A percentile compares a stretch with the other conserved stretches of the same genome.
These are phyloP conservation scores for Baorangia bicolor DNA, from an alignment of 768 basidiomycete species.

Conservation along the genomic window DNA sequence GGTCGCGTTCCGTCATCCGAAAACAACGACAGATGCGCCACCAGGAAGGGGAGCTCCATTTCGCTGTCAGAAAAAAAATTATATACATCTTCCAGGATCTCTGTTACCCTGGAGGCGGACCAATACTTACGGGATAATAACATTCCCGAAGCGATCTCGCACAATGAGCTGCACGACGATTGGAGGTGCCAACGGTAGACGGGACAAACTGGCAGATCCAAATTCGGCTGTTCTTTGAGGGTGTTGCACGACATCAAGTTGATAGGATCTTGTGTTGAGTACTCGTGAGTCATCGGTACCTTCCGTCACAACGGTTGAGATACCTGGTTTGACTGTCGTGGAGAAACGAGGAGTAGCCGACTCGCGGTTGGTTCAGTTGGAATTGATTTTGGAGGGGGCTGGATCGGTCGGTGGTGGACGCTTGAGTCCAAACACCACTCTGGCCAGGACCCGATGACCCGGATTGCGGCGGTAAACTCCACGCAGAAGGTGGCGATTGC, in stretches of 20 bases:
- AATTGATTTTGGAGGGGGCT: slow-evolving; percentile 37
- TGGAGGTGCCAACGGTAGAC: slow-evolving; percentile 82
- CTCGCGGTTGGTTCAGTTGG: slow-evolving; percentile 46
- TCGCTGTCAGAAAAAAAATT: slow-evolving; percentile 50
- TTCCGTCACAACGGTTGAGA: slow-evolving; percentile 17
- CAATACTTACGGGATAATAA: slow-evolving; percentile 71
- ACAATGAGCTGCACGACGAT: slow-evolving; percentile 78
- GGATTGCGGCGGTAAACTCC: slow-evolving; percentile 39
- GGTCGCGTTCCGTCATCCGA: slow-evolving; percentile 63
- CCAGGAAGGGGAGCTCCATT: slow-evolving; percentile 81
- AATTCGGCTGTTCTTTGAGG: slow-evolving; percentile 83
- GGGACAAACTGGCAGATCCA: slow-evolving; percentile 68
- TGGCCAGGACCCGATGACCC: slow-evolving; percentile 29
- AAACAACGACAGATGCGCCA: slow-evolving; percentile 78
- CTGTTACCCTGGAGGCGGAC: slow-evolving; percentile 17
- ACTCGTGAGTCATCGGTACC: slow-evolving; percentile 18
- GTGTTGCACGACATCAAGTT: slow-evolving; percentile 84
- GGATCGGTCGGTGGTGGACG: slow-evolving; percentile 29
- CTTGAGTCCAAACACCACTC: slow-evolving; percentile 28
- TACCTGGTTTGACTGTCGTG: slow-evolving; percentile 56
- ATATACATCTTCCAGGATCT: slow-evolving; percentile 24
- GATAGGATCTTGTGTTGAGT: slow-evolving; percentile 54
- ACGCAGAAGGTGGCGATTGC: slow-evolving; percentile 45
- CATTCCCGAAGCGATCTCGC: slow-evolving; percentile 67
- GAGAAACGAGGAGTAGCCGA: slow-evolving; percentile 59